Evolutionary conservation across 108 stramenopile species (phyloP).

Genomic region (Mediolabrus comicus): DNA sequence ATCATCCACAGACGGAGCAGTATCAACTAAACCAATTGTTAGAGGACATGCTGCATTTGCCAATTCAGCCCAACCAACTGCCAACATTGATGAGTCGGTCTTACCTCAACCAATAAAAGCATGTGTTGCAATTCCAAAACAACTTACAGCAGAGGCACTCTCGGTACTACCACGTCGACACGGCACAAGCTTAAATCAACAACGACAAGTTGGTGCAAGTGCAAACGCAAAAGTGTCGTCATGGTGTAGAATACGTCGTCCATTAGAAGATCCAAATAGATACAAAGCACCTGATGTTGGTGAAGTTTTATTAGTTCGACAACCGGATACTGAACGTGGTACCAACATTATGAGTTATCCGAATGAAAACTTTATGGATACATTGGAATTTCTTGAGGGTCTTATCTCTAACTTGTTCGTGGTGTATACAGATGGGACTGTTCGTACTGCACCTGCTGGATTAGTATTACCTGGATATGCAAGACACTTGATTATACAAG

Average conservation of each 20-base stretch:
- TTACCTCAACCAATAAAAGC: slow-evolving; percentile 43
- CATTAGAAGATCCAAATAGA: slow-evolving; percentile 47
- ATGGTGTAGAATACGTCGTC: slow-evolving; percentile 69
- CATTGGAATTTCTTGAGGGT: slow-evolving; percentile 72
- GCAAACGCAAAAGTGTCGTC: slow-evolving; percentile 70
- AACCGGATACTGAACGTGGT: not conserved
- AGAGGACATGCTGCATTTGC: slow-evolving; percentile 33
- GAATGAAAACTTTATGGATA: slow-evolving; percentile 28
- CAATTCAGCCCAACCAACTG: not conserved
- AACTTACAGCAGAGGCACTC: slow-evolving; percentile 15
- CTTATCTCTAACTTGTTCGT: slow-evolving; percentile 81
- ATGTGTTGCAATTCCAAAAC: slow-evolving; percentile 28
- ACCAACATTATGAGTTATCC: slow-evolving; percentile 1
- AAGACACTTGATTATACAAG: slow-evolving; percentile 55
- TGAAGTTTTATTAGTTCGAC: slow-evolving; percentile 45
- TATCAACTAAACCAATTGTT: slow-evolving; percentile 7
- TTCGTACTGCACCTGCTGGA: slow-evolving; percentile 47
- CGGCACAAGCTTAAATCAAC: slow-evolving; percentile 17
- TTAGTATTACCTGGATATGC: slow-evolving; percentile 68
- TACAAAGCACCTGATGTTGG: slow-evolving; percentile 52
- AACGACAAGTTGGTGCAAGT: slow-evolving; percentile 40
- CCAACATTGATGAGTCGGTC: not conserved
- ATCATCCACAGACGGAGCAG: not conserved
- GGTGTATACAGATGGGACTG: slow-evolving; percentile 56
- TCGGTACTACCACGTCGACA: slow-evolving; percentile 31